Percentiles rank a stretch among this genome's conserved stretches.
Evolutionary conservation across 106 monocot species (phyloP).

Genomic region (Dendrobium chrysotoxum): DNA sequence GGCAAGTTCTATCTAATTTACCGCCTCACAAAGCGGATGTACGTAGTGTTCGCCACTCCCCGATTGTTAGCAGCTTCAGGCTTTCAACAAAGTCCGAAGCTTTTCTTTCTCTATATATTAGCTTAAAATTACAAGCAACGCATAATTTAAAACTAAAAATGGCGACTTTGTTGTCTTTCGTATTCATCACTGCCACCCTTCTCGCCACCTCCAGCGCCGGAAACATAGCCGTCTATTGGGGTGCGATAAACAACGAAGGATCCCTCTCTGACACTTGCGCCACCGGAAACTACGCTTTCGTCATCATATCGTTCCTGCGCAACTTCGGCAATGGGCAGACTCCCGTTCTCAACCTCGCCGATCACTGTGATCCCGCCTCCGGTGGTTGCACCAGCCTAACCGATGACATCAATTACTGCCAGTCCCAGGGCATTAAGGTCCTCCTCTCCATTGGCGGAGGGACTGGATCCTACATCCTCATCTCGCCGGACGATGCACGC

Average conservation of each 20-base stretch:
- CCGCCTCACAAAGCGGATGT: too few relatives aligned
- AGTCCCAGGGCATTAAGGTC: conserved; percentile 13
- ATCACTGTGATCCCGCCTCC: conserved; percentile 11
- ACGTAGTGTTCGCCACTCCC: too few relatives aligned
- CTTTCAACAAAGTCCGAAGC: too few relatives aligned
- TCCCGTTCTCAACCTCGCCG: conserved; percentile 11
- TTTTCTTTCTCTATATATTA: too few relatives aligned
- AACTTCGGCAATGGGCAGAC: conserved; percentile 12
- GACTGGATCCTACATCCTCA: conserved; percentile 8
- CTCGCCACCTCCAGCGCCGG: background rate
- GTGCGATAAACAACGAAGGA: conserved; percentile 12
- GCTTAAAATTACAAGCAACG: too few relatives aligned
- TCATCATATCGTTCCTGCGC: conserved; percentile 14
- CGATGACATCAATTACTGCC: conserved; percentile 13
- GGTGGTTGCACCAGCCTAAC: conserved; percentile 10
- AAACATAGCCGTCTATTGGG: conserved; percentile 19
- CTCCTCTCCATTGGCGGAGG: conserved; percentile 25
- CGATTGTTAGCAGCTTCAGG: too few relatives aligned
- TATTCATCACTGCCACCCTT: background rate
- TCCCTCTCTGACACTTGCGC: conserved; percentile 5
- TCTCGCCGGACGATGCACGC: conserved; percentile 9
- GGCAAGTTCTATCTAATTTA: too few relatives aligned
- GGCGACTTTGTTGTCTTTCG: too few relatives aligned
- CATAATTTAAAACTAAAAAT: background rate
- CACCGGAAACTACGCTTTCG: background rate